Evolutionary conservation across 441 rosid genomes (phyloP).

Genomic region (Isatis lusitanica): DNA sequence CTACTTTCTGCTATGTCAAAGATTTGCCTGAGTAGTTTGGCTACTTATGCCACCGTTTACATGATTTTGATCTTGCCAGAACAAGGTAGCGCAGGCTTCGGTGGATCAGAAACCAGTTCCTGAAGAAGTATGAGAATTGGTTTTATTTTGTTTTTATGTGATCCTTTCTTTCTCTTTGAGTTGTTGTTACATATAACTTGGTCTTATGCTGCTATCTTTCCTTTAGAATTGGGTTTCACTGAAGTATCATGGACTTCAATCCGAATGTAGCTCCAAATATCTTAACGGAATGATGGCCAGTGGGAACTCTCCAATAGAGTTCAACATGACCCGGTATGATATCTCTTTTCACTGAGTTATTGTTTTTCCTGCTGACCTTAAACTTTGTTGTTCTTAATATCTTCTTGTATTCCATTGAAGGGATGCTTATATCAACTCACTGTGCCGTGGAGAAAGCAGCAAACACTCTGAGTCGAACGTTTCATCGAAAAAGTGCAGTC

Average conservation of each 20-base stretch:
- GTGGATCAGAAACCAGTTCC: constrained; percentile 45
- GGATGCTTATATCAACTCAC: constrained; percentile 58
- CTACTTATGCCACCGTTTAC: neutral
- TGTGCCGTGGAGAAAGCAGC: constrained; percentile 60
- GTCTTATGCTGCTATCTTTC: constrained; percentile 17
- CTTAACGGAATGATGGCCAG: constrained; percentile 57
- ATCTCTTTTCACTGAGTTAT: neutral
- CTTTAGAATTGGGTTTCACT: constrained; percentile 69
- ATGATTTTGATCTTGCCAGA: constrained; percentile 37
- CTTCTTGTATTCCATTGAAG: constrained; percentile 41
- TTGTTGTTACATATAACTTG: constrained; percentile 4
- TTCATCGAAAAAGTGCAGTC: constrained; percentile 53
- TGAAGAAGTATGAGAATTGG: constrained; percentile 51
- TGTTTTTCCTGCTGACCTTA: neutral
- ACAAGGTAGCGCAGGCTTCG: constrained; percentile 47
- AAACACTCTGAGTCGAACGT: constrained; percentile 40
- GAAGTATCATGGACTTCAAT: constrained; percentile 71
- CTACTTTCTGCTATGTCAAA: constrained; percentile 4
- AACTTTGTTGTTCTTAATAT: neutral
- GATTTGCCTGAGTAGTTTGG: constrained; percentile 1
- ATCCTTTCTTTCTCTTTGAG: neutral
- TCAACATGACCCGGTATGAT: constrained; percentile 71
- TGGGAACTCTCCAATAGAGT: constrained; percentile 55
- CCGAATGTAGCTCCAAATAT: constrained; percentile 59
- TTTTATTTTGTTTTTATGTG: constrained; percentile 8